Percentiles rank a stretch among this genome's conserved stretches.
Conservation (phyloP, 1,139 yeast species). For the Hyphopichia burtonii region DNA sequence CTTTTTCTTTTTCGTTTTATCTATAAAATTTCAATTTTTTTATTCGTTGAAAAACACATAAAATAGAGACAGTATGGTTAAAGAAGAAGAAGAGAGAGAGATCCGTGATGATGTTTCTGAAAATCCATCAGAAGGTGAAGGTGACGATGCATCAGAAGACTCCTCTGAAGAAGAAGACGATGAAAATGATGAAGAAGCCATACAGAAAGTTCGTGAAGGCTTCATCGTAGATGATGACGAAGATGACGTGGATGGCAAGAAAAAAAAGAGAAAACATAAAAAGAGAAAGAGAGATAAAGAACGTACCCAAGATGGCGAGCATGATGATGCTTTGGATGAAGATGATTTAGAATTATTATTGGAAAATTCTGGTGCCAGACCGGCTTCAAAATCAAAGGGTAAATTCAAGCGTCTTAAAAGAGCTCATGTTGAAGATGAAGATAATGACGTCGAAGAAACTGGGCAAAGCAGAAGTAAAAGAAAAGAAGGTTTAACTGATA, state of each 20-base stretch:
- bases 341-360: conserved; percentile 90
- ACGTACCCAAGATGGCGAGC: conserved; percentile 34
- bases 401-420: conserved; percentile 82
- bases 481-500: conserved; percentile 58
- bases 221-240: conserved; percentile 93
- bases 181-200: conserved; percentile 76
- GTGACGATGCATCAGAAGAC: conserved; percentile 57
- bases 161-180: conserved; percentile 73
- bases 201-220: conserved; percentile 78
- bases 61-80: neutral
- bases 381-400: conserved; percentile 29
- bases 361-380: conserved; percentile 81
- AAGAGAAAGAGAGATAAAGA: conserved; percentile 41
- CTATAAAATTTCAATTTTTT: neutral
- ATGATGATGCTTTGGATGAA: conserved; percentile 77
- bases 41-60: neutral
- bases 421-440: conserved; percentile 43
- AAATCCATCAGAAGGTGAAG: conserved; percentile 34
- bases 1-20: neutral
- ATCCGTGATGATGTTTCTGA: conserved; percentile 33
- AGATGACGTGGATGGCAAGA: conserved; percentile 53
- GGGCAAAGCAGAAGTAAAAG: conserved; percentile 22
- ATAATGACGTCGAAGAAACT: conserved; percentile 19
- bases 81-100: conserved; percentile 33
- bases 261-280: conserved; percentile 33